A percentile compares a stretch with the other conserved stretches of the same genome.
These are phyloP conservation scores for Termitomyces sp. DNA, from an alignment of 768 basidiomycete genomes.

Conservation along the genomic window DNA sequence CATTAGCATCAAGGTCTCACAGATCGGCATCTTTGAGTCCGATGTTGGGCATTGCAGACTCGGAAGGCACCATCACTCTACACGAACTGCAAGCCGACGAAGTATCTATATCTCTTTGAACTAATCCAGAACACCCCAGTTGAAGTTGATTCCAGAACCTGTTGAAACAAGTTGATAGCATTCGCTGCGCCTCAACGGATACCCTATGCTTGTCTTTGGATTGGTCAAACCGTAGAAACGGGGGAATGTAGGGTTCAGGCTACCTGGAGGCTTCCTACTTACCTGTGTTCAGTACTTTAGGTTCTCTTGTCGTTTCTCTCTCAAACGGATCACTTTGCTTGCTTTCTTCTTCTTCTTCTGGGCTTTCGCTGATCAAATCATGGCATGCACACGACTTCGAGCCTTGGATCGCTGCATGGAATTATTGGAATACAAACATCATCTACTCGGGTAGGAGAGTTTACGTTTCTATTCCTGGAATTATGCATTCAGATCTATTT, in stretches of 20 bases:
- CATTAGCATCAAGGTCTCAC: slow-evolving; percentile 51
- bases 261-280: not conserved
- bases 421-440: slow-evolving; percentile 77
- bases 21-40: slow-evolving; percentile 36
- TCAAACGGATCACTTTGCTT: slow-evolving; percentile 77
- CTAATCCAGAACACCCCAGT: not conserved
- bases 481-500: not conserved
- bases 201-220: slow-evolving; percentile 88
- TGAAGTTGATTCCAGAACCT: slow-evolving; percentile 26
- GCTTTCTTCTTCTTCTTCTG: slow-evolving; percentile 43
- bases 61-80: slow-evolving; percentile 75
- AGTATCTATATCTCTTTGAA: slow-evolving; percentile 18
- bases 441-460: slow-evolving; percentile 74
- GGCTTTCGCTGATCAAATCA: slow-evolving; percentile 42
- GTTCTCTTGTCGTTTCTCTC: slow-evolving; percentile 72
- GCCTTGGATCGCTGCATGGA: slow-evolving; percentile 91
- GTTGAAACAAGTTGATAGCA: slow-evolving; percentile 34
- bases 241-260: slow-evolving; percentile 36
- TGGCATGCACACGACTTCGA: slow-evolving; percentile 95
- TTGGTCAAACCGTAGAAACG: slow-evolving; percentile 73
- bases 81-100: slow-evolving; percentile 46
- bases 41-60: slow-evolving; percentile 74
- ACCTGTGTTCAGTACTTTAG: slow-evolving; percentile 34
- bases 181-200: slow-evolving; percentile 49
- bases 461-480: not conserved